Evolutionary conservation across 257 asterid species (phyloP), one percentile per base, ranked within the genome.

Genomic region (Nemophila menziesii): DNA sequence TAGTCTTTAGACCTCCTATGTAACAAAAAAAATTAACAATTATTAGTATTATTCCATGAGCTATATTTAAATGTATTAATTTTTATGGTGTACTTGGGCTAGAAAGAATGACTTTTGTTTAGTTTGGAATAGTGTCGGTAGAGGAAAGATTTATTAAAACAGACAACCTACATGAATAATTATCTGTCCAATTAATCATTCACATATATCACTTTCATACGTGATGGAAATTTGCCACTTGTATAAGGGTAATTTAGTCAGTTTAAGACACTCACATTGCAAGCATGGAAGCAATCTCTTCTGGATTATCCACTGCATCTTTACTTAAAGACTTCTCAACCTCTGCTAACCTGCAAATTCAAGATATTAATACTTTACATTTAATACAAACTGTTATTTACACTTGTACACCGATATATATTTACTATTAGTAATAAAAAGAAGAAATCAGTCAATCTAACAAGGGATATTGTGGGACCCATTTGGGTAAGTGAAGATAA

Each of bases 261-360:
- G 12, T 12, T 34, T 20, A 20, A 21, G 20, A 26, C 43, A 69
- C 96, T 66, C 67, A 86, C 97, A 74, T 72, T 38, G 68, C 87
- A 66, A 86, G 94, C 87, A 82, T 72, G 63, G 80, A 61, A 33
- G 74, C 93, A 63, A 82, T 75, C 65, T 68, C 85, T 65, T 82
- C 94, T 23, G 97, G 97, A 61, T 86, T 77, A 55, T 63, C 84
- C 63, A 86, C 86, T 11, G 97, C 92, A 57, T 79, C 86, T 51
- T 63, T 76, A 66, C 58, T 79, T 63, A 73, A 61, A 43, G 61
- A 65, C 46, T 55, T 75, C 56, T 77, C 82, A 61, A 57, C 54
- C 51, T 75, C 73, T 52, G 54, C 78, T 77, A 67, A 52, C 72
- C 97, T 86, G 71, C 37, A 53, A 44, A 62, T 33, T 8, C 39